These are phyloP conservation scores for Rheum nobile DNA, from an alignment of 148 eudicot species.

Conservation along the genomic window DNA sequence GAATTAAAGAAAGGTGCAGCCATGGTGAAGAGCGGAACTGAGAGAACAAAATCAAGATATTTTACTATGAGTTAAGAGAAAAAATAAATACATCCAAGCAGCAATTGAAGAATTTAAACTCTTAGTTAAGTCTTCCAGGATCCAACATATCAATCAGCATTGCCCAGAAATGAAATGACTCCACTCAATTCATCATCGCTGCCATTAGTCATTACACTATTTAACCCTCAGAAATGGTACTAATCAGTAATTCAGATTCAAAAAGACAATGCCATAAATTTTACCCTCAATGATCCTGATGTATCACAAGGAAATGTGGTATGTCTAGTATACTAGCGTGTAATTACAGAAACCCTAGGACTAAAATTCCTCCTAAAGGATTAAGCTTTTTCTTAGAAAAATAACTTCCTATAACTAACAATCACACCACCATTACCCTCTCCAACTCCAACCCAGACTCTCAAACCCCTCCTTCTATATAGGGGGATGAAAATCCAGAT, in stretches of 20 bases:
- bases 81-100: not conserved
- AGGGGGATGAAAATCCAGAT: not conserved
- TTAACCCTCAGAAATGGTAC: not conserved
- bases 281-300: not conserved
- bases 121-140: not conserved
- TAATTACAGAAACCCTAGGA: not conserved
- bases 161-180: not conserved
- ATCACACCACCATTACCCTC: not conserved
- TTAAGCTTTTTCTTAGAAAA: not conserved
- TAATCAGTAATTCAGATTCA: not conserved
- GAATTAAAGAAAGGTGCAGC: conserved; percentile 95
- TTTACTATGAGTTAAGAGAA: not conserved
- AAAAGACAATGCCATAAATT: not conserved
- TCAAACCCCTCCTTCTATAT: not conserved
- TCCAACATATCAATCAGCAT: not conserved
- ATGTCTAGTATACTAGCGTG: not conserved
- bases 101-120: not conserved
- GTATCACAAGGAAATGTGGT: not conserved
- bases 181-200: not conserved
- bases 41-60: not conserved
- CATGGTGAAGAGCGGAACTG: conserved; percentile 28
- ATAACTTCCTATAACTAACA: not conserved
- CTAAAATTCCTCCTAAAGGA: not conserved
- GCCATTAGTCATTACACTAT: not conserved
- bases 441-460: not conserved